Percentiles rank a stretch among this genome's conserved stretches.
Evolutionary conservation across 2,329 filamentous ascomycete genomes (phyloP).

Genomic region (Microcyclosporella mali): DNA sequence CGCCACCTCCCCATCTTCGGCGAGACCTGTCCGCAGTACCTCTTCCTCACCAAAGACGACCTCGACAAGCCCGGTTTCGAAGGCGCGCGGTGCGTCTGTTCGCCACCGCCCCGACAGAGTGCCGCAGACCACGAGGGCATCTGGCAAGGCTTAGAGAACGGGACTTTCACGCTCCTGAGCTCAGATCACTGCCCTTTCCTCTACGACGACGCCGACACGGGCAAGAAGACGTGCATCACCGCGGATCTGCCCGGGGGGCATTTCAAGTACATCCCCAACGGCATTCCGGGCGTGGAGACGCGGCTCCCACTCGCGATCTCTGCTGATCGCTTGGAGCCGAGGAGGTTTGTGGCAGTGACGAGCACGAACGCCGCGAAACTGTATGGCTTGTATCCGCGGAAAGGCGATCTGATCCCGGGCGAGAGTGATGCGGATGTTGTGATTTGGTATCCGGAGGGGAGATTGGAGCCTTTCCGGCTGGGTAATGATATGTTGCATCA

Average conservation of each 20-base stretch:
- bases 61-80: constrained; percentile 49
- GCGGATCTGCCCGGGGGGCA: constrained; percentile 39
- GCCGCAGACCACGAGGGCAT: constrained; percentile 46
- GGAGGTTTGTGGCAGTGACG: constrained; percentile 51
- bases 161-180: constrained; percentile 49
- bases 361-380: constrained; percentile 52
- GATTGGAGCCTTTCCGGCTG: constrained; percentile 39
- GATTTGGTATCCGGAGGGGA: constrained; percentile 50
- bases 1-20: constrained; percentile 47
- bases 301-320: constrained; percentile 45
- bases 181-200: constrained; percentile 47
- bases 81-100: constrained; percentile 51
- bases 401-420: constrained; percentile 48
- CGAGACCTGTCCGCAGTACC: constrained; percentile 53
- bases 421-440: constrained; percentile 51
- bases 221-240: constrained; percentile 47
- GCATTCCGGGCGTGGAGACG: constrained; percentile 54
- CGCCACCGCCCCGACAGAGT: constrained; percentile 46
- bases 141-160: constrained; percentile 46
- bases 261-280: constrained; percentile 56
- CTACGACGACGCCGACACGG: constrained; percentile 43
- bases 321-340: constrained; percentile 37
- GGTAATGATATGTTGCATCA: constrained; percentile 54
- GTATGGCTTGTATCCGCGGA: constrained; percentile 49
- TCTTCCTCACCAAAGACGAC: constrained; percentile 48